These are phyloP conservation scores for Plantago major DNA, from an alignment of 257 asterid species.

Conservation along the genomic window DNA sequence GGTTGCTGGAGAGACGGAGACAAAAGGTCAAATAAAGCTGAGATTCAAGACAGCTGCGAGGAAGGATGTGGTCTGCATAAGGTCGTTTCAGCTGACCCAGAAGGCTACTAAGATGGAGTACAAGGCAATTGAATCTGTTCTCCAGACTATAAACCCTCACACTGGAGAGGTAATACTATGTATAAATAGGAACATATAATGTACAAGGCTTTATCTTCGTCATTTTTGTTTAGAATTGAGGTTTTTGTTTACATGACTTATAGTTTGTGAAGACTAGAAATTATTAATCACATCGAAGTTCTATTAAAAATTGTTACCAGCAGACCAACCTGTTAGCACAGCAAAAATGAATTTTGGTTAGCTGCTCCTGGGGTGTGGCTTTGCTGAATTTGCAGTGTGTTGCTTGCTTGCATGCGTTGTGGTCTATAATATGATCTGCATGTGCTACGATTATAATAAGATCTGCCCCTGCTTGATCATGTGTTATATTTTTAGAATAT, in stretches of 20 bases:
- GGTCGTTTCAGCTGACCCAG: slow-evolving; percentile 97
- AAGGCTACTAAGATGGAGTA: slow-evolving; percentile 97
- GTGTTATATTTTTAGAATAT: too few species aligned
- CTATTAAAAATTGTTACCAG: not conserved
- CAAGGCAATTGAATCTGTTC: slow-evolving; percentile 96
- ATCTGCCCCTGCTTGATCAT: too few species aligned
- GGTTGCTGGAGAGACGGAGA: slow-evolving; percentile 99
- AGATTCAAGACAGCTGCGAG: slow-evolving; percentile 96
- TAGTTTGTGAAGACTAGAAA: slow-evolving; percentile 12
- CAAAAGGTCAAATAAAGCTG: slow-evolving; percentile 95
- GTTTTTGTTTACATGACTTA: not conserved
- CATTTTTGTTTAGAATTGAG: not conserved
- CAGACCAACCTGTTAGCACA: not conserved
- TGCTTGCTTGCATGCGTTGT: too few species aligned
- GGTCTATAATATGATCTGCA: too few species aligned
- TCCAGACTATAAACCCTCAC: slow-evolving; percentile 93
- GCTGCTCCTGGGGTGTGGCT: too few species aligned
- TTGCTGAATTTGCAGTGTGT: too few species aligned
- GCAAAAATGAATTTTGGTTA: not conserved
- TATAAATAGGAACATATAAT: not conserved
- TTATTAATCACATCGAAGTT: not conserved
- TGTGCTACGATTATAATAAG: too few species aligned
- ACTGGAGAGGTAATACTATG: slow-evolving; percentile 73
- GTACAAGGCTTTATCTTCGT: too few species aligned
- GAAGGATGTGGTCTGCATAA: slow-evolving; percentile 97